Evolutionary conservation across 345 rosid genomes (phyloP).

Genomic region (Arabis alpina): DNA sequence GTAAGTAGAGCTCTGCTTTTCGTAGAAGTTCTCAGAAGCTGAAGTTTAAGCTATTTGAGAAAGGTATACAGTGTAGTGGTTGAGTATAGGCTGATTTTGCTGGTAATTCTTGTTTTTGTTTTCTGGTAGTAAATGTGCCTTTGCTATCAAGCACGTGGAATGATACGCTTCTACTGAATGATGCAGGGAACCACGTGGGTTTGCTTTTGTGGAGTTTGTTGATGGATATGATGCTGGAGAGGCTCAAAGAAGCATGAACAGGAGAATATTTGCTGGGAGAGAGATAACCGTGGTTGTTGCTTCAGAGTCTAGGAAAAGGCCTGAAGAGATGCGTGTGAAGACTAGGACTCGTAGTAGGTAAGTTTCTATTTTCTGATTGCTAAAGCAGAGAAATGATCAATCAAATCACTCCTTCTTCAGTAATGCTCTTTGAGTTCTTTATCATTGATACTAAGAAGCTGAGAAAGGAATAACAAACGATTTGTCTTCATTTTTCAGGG

Average conservation of each 20-base stretch:
- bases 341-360: conserved; percentile 61
- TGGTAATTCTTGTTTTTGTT: conserved; percentile 20
- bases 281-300: conserved; percentile 91
- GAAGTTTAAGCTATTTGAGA: conserved; percentile 45
- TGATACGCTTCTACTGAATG: conserved; percentile 30
- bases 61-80: conserved; percentile 45
- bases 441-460: conserved; percentile 11
- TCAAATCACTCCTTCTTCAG: not conserved
- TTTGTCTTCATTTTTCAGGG: conserved; percentile 53
- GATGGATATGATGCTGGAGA: conserved; percentile 85
- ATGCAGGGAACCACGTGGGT: conserved; percentile 89
- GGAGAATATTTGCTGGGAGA: conserved; percentile 82
- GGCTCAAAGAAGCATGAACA: conserved; percentile 92
- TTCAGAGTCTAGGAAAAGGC: conserved; percentile 92
- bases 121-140: conserved; percentile 20
- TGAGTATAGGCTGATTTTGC: conserved; percentile 39
- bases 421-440: not conserved
- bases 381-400: not conserved
- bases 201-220: conserved; percentile 98
- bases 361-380: conserved; percentile 5
- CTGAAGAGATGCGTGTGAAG: conserved; percentile 94
- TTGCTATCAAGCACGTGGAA: conserved; percentile 28
- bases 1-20: conserved; percentile 49
- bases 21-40: conserved; percentile 51
- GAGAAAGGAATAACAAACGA: not conserved